Evolutionary conservation across 495 filamentous ascomycete species (phyloP).

Genomic region (Ascobolus immersus): DNA sequence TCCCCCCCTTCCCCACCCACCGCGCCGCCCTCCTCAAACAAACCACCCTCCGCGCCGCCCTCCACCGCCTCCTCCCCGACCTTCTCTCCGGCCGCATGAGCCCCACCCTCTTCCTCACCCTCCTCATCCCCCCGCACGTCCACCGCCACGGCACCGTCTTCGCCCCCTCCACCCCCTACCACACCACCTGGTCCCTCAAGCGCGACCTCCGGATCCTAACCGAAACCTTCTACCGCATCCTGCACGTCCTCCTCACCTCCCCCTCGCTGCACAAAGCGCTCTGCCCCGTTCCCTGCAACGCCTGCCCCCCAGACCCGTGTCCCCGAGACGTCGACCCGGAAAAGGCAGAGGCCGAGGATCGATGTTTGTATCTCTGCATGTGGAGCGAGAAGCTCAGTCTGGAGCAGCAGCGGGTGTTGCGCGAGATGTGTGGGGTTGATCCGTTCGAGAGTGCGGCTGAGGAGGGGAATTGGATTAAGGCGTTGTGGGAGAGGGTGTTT

Average conservation of each 20-base stretch:
- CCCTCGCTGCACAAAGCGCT: constrained; percentile 23
- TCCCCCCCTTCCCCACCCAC: constrained; percentile 4
- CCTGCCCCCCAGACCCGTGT: constrained; percentile 27
- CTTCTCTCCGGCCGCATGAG: constrained; percentile 44
- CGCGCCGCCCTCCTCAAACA: constrained; percentile 14
- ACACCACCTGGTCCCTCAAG: constrained; percentile 30
- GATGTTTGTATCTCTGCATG: constrained; percentile 65
- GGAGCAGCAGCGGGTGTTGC: not conserved
- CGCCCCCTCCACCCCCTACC: constrained; percentile 40
- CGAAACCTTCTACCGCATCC: too few relatives aligned
- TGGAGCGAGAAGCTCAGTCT: constrained; percentile 81
- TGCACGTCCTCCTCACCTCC: constrained; percentile 33
- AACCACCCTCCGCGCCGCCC: not conserved
- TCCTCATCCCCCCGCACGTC: constrained; percentile 66
- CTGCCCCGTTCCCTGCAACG: constrained; percentile 14
- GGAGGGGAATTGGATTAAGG: constrained; percentile 25
- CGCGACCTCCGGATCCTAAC: constrained; percentile 64
- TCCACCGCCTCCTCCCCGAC: too few relatives aligned
- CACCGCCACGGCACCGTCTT: constrained; percentile 55
- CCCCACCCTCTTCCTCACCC: constrained; percentile 92
- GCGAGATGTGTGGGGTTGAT: constrained; percentile 5
- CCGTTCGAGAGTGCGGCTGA: constrained; percentile 12
- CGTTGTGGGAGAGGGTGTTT: constrained; percentile 54
- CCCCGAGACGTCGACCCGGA: constrained; percentile 32
- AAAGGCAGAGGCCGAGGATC: constrained; percentile 55